Evolutionary conservation across 257 asterid genomes (phyloP).

Genomic region (Fraxinus excelsior): DNA sequence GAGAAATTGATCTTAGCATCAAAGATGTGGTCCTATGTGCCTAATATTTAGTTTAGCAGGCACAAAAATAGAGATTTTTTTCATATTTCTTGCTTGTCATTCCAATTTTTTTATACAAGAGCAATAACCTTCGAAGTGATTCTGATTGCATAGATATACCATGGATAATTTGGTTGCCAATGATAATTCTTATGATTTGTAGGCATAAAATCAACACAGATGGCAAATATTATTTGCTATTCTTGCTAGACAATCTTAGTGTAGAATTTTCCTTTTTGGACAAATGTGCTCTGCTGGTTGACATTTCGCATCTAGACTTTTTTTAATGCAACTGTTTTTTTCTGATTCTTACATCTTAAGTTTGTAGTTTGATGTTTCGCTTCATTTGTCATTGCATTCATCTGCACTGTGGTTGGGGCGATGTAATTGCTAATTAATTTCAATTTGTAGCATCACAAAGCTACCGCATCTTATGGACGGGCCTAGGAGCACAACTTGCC

Average conservation of each 20-base stretch:
- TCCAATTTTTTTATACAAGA: background rate
- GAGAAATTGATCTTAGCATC: background rate
- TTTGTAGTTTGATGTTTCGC: background rate
- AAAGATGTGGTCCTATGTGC: background rate
- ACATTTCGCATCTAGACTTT: background rate
- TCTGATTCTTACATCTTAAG: background rate
- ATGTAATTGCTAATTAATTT: background rate
- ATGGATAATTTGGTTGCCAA: background rate
- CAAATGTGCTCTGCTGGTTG: background rate
- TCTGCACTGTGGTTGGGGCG: background rate
- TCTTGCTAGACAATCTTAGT: background rate
- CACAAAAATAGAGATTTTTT: background rate
- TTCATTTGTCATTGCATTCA: background rate
- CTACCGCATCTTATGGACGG: slow-evolving; percentile 81
- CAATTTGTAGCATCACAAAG: slow-evolving; percentile 43
- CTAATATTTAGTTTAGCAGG: background rate
- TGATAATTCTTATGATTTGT: background rate
- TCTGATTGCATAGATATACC: background rate
- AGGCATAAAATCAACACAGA: background rate
- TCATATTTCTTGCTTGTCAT: background rate
- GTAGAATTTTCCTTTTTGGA: background rate
- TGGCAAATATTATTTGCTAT: background rate
- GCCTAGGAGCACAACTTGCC: slow-evolving; percentile 87
- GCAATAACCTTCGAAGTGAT: background rate
- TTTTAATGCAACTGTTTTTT: background rate